Evolutionary conservation across 768 basidiomycete species (phyloP).

Genomic region (Phaeotremella fagi): DNA sequence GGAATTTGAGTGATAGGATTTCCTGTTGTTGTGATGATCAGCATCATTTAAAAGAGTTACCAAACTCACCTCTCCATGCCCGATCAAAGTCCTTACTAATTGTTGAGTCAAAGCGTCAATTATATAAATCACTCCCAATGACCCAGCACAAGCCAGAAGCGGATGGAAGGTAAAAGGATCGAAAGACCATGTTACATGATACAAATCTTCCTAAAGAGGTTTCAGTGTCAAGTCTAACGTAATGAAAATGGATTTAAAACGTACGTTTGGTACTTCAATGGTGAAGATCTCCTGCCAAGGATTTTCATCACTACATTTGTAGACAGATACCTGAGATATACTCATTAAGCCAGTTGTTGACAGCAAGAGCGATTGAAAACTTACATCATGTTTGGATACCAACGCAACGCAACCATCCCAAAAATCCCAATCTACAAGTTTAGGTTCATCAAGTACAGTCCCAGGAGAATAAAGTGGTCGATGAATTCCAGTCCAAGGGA

Average conservation of each 20-base stretch:
- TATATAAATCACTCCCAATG: conserved; percentile 28
- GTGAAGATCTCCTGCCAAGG: neutral
- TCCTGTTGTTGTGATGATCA: conserved; percentile 9
- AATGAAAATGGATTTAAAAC: neutral
- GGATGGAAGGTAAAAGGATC: conserved; percentile 27
- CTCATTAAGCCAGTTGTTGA: no score
- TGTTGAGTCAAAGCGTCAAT: conserved; percentile 7
- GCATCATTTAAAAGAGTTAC: neutral
- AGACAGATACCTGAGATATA: neutral
- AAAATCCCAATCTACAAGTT: neutral
- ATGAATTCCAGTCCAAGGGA: neutral
- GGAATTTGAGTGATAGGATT: conserved; percentile 20
- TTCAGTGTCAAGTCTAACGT: neutral
- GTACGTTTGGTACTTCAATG: neutral
- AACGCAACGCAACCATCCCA: neutral
- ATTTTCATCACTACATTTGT: neutral
- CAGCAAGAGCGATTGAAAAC: neutral
- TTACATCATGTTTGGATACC: neutral
- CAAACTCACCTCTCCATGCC: conserved; percentile 38
- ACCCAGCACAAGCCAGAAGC: conserved; percentile 28
- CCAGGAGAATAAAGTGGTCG: neutral
- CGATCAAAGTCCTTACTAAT: conserved; percentile 20
- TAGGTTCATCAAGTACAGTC: neutral
- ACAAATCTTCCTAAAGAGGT: conserved; percentile 16
- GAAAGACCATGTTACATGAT: conserved; percentile 32